Evolutionary conservation across 805 yeast genomes (phyloP).

Genomic region (Suhomyces pyralidae): DNA sequence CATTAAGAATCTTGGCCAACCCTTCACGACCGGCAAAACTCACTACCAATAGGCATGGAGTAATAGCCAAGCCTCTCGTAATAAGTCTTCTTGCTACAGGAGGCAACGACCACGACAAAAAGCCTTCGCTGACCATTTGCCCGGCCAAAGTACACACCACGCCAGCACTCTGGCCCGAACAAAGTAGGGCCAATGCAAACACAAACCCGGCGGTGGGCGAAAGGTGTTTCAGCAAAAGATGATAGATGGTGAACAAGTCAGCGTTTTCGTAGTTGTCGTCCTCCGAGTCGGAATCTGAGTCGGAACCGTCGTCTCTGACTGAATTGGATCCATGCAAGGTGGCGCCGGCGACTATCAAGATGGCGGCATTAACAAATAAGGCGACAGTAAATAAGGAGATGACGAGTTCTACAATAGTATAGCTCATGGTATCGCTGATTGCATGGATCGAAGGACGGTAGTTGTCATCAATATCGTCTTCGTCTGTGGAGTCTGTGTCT

Average conservation of each 20-base stretch:
- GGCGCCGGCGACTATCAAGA: conserved; percentile 88
- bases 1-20: conserved; percentile 67
- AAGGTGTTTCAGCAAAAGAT: conserved; percentile 62
- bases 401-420: conserved; percentile 78
- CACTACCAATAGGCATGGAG: conserved; percentile 80
- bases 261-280: conserved; percentile 53
- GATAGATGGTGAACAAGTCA: conserved; percentile 77
- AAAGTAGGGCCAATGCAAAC: conserved; percentile 83
- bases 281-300: conserved; percentile 16
- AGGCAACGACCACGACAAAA: conserved; percentile 70
- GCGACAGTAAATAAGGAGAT: conserved; percentile 84
- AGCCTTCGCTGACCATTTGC: conserved; percentile 91
- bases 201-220: conserved; percentile 86
- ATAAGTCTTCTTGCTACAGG: conserved; percentile 80
- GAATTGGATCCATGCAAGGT: conserved; percentile 50
- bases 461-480: conserved; percentile 32
- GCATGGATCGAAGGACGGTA: conserved; percentile 80
- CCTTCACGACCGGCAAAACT: conserved; percentile 77
- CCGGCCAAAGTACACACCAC: conserved; percentile 92
- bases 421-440: conserved; percentile 72
- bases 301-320: conserved; percentile 13
- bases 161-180: conserved; percentile 94
- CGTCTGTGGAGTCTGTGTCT: conserved; percentile 9
- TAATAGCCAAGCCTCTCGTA: conserved; percentile 79
- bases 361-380: conserved; percentile 87